These are phyloP conservation scores for Cryphonectria carpinicola DNA, from an alignment of 2,329 filamentous ascomycete species.

Conservation along the genomic window DNA sequence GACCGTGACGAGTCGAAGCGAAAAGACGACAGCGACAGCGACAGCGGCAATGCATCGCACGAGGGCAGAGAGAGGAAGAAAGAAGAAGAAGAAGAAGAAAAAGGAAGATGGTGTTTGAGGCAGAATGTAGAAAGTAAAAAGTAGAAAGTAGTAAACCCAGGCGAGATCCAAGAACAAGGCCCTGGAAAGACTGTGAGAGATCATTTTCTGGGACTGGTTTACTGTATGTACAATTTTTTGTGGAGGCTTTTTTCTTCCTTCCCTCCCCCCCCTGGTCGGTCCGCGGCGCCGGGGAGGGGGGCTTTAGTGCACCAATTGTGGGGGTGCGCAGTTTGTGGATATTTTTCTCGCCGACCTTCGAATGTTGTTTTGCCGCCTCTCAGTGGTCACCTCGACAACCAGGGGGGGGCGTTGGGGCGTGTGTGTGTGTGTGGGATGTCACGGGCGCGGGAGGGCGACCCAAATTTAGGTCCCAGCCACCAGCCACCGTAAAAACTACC, in stretches of 20 bases:
- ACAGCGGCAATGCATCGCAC: constrained; percentile 26
- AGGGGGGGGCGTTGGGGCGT: neutral
- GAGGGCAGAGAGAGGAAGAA: neutral
- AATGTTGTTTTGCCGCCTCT: constrained; percentile 4
- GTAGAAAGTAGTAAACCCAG: neutral
- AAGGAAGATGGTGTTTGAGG: neutral
- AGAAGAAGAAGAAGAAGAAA: neutral
- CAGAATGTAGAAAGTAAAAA: neutral
- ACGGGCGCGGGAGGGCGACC: neutral
- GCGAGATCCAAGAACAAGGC: neutral
- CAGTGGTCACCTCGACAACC: constrained; percentile 2
- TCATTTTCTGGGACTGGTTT: neutral
- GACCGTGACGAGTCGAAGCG: constrained; percentile 15
- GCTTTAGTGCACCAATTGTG: neutral
- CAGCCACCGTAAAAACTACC: neutral
- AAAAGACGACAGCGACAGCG: neutral
- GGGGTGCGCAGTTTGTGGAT: neutral
- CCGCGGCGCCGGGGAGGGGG: neutral
- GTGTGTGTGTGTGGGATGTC: neutral
- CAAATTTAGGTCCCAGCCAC: constrained; percentile 7
- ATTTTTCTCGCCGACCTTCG: neutral
- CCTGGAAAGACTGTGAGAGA: neutral
- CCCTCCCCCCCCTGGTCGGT: neutral
- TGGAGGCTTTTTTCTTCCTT: neutral
- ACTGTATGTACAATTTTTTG: neutral